Conservation (phyloP, 495 filamentous ascomycete species). For the Aspergillus baeticus region DNA sequence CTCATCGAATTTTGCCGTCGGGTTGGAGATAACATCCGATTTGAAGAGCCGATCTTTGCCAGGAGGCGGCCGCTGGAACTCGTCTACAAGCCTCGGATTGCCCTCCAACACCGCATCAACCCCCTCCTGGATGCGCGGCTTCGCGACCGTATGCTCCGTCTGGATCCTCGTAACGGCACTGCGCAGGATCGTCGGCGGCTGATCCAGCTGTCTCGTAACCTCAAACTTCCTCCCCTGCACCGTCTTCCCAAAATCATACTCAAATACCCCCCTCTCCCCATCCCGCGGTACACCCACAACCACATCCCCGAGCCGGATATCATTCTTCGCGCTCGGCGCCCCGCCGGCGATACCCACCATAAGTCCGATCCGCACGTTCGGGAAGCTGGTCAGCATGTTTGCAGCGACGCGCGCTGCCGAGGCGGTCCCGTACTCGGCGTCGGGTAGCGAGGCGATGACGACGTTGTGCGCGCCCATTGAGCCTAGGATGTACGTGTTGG, state of each 20-base stretch:
- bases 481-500: constrained; percentile 36
- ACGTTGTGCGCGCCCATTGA: constrained; percentile 32
- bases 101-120: too few relatives aligned
- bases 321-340: constrained; percentile 21
- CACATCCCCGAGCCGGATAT: constrained; percentile 38
- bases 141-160: neutral
- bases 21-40: too few relatives aligned
- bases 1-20: too few relatives aligned
- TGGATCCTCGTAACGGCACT: constrained; percentile 26
- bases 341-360: constrained; percentile 40
- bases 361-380: constrained; percentile 23
- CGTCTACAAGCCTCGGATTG: too few relatives aligned
- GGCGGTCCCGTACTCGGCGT: constrained; percentile 25
- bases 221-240: constrained; percentile 24
- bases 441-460: constrained; percentile 32
- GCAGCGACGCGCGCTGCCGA: constrained; percentile 25
- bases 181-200: constrained; percentile 29
- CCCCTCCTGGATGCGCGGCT: neutral
- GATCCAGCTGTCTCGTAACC: constrained; percentile 34
- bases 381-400: constrained; percentile 26
- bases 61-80: too few relatives aligned
- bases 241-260: constrained; percentile 43
- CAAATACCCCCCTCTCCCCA: constrained; percentile 26
- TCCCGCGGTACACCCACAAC: constrained; percentile 29
- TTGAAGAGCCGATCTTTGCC: too few relatives aligned